Base-by-base conservation (phyloP, 2,329 filamentous ascomycete species). In the Pyricularia sp. region DNA sequence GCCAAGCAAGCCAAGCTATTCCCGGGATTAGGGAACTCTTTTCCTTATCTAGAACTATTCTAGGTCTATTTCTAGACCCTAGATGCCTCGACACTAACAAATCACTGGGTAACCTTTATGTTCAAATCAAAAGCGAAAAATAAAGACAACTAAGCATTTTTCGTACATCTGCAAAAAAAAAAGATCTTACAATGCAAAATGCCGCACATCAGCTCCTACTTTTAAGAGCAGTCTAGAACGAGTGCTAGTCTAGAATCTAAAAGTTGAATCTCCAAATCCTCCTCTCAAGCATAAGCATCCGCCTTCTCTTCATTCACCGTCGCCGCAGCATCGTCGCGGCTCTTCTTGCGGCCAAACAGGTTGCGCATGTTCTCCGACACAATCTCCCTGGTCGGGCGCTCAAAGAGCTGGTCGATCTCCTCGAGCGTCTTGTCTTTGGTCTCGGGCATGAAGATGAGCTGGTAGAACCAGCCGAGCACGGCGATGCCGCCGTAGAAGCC, bases 401-500 rank as follows among this genome's bases (percentile, higher is more conserved):
- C 25, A 28, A 63, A 63, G n/a, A 63, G 25, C 59, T 63, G 11
- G 25, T 63, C 59, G 12, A 63, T 63, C 59, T 63, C 59, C 25
- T 63, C 59, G 59, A 63, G 59, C 0, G 59, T 63, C 59, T 84
- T 85, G 76, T 89, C 86, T 81, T 91, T 91, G 2, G 89, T 92
- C 81, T 92, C 89, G 0, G 88, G 89, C 90, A 92, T 92, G 79
- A 92, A 92, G 66, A 92, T 65, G 26, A 92, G 81, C 78, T 92
- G 90, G 77, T 92, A 92, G 72, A 91, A 80, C 85, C 88, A 90
- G 14, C 89, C 90, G 0, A 92, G 11, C 0, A 90, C 83, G 0
- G 90, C 90, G 68, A 92, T 92, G 20, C 90, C 90, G 4, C 90
- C 90, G 76, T 91, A 92, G 78, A 92, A 92, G 2, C 90, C 90